Base-by-base conservation (phyloP, 2,329 filamentous ascomycete genomes). In the Fusarium tricinctum region DNA sequence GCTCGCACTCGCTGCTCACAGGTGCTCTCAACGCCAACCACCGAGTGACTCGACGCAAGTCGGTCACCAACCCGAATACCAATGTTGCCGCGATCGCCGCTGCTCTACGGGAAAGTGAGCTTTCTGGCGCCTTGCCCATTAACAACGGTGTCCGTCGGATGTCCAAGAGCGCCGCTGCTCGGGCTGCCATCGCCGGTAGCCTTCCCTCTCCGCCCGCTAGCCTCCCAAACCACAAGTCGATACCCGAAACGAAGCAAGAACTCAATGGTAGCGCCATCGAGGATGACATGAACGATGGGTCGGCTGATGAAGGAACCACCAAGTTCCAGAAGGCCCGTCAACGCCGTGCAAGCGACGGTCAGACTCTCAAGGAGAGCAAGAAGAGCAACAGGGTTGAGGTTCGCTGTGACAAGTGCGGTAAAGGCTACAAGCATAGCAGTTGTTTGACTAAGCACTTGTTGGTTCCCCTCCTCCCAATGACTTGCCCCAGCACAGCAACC, bases 361-460 rank as follows among this genome's bases (percentile, higher is more conserved):
- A 95, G 72, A 89, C 92, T 73, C 85, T 95, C 75, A 97, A 96
- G 81, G 90, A 91, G 73, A 92, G 95, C 75, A 94, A 94, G 84
- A 94, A 93, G 83, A 87, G 88, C 80, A 92, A 89, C 82, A 88
- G 90, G 76, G 89, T 90, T 76, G 95, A 98, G 80, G 89, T 99
- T 78, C 93, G 92, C 81, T 99, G 96, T 85, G 93, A 97, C 79
- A 95, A 94, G 82, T 99, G 96, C 85, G 95, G 95, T 81, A 99
- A 99, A 88, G 94, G 94, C 83, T 99, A 99, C 89, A 99, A 99
- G 90, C 96, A 99, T 88, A 97, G 94, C 89, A 98, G 96, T 86
- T 99, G 96, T 89, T 89, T 99, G 86, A 97, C 93, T 80, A 99
- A 98, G 89, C 96, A 99, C 90, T 91, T 97, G 96, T 98, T 90